These are phyloP conservation scores for Arthrobotrys sphaeroides DNA, from an alignment of 2,329 filamentous ascomycete species.

Conservation along the genomic window DNA sequence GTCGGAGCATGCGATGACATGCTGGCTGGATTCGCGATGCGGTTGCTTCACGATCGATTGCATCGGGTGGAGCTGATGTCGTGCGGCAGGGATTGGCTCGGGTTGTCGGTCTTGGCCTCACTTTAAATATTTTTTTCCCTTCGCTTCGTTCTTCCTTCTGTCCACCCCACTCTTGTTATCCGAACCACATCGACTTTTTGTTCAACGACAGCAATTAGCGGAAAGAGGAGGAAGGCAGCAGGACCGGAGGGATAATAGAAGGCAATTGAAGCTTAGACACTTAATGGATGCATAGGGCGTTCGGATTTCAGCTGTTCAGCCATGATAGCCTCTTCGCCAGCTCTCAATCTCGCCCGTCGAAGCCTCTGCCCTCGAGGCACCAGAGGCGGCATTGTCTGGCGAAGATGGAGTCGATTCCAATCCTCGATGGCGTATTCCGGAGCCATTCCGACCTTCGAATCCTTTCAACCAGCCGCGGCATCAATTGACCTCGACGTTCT, in stretches of 20 bases:
- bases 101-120: not conserved
- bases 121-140: not conserved
- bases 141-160: not conserved
- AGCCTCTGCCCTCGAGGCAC: constrained; percentile 42
- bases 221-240: constrained; percentile 8
- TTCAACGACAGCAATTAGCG: not conserved
- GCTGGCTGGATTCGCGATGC: not conserved
- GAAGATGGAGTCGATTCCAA: constrained; percentile 50
- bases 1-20: constrained; percentile 51
- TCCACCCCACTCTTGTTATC: constrained; percentile 3
- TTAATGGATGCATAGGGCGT: not conserved
- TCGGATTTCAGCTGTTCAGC: not conserved
- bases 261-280: not conserved
- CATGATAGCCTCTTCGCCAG: constrained; percentile 41
- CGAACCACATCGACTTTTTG: not conserved
- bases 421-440: constrained; percentile 41
- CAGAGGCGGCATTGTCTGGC: constrained; percentile 37
- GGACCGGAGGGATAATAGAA: too few relatives aligned
- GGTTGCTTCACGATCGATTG: not conserved
- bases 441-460: constrained; percentile 27
- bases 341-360: constrained; percentile 33
- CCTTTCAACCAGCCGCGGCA: not conserved
- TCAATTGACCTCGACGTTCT: constrained; percentile 31
- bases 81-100: constrained; percentile 2
- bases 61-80: not conserved